Percentiles rank a stretch among this genome's conserved stretches.
Evolutionary conservation across 1,139 yeast genomes (phyloP).

Genomic region (Sugiyamaella neomexicana): DNA sequence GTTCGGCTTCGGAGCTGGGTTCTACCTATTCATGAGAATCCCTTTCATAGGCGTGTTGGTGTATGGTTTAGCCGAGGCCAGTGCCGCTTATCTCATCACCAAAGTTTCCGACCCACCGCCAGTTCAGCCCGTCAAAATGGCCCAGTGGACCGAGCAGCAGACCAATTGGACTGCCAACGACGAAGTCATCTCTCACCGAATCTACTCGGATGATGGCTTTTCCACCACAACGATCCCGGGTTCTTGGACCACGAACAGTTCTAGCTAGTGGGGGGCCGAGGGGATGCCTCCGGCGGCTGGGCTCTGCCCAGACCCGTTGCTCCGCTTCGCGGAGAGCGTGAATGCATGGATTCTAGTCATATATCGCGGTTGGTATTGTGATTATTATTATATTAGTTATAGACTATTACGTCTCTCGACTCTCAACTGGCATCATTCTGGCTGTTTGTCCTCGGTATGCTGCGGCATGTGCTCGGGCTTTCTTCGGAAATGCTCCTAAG

Average conservation of each 20-base stretch:
- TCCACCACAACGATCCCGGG: background rate
- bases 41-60: slow-evolving; percentile 52
- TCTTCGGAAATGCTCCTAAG: no score
- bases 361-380: background rate
- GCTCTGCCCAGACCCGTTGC: slow-evolving; percentile 5
- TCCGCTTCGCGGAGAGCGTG: slow-evolving; percentile 2
- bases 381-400: no score
- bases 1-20: slow-evolving; percentile 59
- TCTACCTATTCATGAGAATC: slow-evolving; percentile 47
- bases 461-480: no score
- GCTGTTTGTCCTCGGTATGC: no score
- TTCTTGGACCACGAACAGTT: background rate
- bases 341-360: background rate
- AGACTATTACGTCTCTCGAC: no score
- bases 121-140: slow-evolving; percentile 27
- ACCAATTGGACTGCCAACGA: slow-evolving; percentile 19
- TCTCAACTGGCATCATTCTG: no score
- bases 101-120: slow-evolving; percentile 58
- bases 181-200: background rate
- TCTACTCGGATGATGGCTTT: slow-evolving; percentile 17
- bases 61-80: slow-evolving; percentile 58
- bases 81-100: slow-evolving; percentile 56
- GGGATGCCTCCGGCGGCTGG: slow-evolving; percentile 13
- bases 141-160: slow-evolving; percentile 34
- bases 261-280: slow-evolving; percentile 15